Conservation (phyloP, 192 early-diverging fungal genomes). For the Entomortierella lignicola region DNA sequence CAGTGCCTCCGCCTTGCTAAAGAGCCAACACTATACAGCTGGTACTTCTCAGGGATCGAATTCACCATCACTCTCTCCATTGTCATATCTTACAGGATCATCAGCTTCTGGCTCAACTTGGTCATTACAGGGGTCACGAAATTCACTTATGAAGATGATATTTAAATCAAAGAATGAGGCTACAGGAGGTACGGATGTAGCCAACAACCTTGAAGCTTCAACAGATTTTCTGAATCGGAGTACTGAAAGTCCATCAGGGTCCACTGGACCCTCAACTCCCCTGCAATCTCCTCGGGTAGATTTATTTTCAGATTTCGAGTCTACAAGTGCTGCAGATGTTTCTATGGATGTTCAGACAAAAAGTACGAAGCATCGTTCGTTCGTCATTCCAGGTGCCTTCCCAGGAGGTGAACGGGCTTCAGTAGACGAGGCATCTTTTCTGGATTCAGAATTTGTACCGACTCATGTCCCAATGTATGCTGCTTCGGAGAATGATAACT, state of each 20-base stretch:
- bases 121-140: slow-evolving; percentile 48
- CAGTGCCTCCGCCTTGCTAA: neutral
- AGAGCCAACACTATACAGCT: neutral
- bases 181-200: neutral
- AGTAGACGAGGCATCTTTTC: neutral
- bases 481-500: slow-evolving; percentile 22
- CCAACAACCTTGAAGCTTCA: neutral
- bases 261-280: slow-evolving; percentile 8
- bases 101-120: slow-evolving; percentile 37
- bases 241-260: neutral
- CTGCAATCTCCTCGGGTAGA: slow-evolving; percentile 10
- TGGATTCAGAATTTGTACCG: neutral
- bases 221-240: neutral
- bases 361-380: slow-evolving; percentile 38
- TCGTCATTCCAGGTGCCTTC: slow-evolving; percentile 39
- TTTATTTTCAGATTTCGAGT: slow-evolving; percentile 42
- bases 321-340: neutral
- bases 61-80: slow-evolving; percentile 37
- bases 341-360: slow-evolving; percentile 16
- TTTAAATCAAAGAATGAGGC: slow-evolving; percentile 44
- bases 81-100: slow-evolving; percentile 44
- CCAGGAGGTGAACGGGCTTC: slow-evolving; percentile 28
- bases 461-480: slow-evolving; percentile 43
- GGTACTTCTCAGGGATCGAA: slow-evolving; percentile 6
- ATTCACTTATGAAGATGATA: slow-evolving; percentile 50